phyloP scores from a whole-genome alignment of 2,329 filamentous ascomycete genomes.

The Penicillium sp. region DNA sequence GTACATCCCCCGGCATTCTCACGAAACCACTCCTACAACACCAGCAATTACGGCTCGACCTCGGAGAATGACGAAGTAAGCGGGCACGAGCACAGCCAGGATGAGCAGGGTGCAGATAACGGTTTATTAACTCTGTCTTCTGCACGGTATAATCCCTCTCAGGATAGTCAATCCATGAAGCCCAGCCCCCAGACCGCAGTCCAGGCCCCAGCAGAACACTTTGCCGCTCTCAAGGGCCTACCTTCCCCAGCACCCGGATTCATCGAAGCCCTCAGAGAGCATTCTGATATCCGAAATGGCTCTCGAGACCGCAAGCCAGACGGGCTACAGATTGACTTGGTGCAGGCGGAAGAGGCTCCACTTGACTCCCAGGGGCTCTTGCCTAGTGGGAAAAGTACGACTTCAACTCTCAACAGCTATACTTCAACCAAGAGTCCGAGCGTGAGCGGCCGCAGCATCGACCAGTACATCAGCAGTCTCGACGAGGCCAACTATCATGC shows the following conservation, averaged over 20 bases:
- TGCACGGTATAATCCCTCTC: conserved; percentile 47
- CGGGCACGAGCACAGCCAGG: conserved; percentile 31
- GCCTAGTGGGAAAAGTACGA: conserved; percentile 43
- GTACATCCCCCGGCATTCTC: conserved; percentile 47
- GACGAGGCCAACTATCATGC: conserved; percentile 71
- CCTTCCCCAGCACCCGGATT: conserved; percentile 69
- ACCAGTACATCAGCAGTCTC: conserved; percentile 84
- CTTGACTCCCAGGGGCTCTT: conserved; percentile 55
- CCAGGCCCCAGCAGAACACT: conserved; percentile 66
- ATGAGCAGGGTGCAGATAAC: conserved; percentile 34
- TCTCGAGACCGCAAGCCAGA: conserved; percentile 78
- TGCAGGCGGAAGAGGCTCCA: conserved; percentile 55
- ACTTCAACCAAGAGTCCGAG: conserved; percentile 57
- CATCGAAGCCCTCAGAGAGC: conserved; percentile 63
- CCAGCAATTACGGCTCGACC: conserved; percentile 51
- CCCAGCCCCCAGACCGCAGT: conserved; percentile 63
- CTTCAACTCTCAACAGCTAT: conserved; percentile 48
- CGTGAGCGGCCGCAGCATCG: conserved; percentile 66
- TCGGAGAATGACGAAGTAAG: conserved; percentile 42
- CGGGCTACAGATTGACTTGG: conserved; percentile 67
- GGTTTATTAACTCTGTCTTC: conserved; percentile 45
- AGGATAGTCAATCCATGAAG: conserved; percentile 35
- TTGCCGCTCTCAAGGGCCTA: conserved; percentile 57
- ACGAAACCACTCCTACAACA: conserved; percentile 44
- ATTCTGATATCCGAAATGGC: conserved; percentile 56